These are phyloP conservation scores for Suillus decipiens DNA, from an alignment of 768 basidiomycete genomes.

Conservation along the genomic window DNA sequence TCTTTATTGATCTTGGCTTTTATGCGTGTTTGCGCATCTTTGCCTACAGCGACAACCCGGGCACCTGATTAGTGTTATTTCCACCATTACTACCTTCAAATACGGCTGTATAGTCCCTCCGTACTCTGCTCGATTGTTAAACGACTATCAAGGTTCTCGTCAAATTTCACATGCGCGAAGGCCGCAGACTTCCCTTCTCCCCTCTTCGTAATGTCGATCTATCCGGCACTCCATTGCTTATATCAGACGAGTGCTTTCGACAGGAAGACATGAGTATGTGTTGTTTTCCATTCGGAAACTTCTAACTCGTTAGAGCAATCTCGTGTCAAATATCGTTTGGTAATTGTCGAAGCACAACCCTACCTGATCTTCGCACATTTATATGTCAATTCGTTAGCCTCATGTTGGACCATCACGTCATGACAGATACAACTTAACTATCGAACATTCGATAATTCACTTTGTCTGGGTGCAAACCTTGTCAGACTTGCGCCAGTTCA, in stretches of 20 bases:
- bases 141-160: not conserved
- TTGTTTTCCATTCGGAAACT: not conserved
- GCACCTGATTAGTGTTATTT: not conserved
- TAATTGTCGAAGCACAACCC: not conserved
- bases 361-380: not conserved
- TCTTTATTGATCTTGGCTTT: not conserved
- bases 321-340: not conserved
- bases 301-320: not conserved
- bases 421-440: not conserved
- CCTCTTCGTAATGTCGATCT: not conserved
- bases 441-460: not conserved
- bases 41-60: not conserved
- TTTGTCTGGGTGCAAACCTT: not conserved
- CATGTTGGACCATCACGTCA: not conserved
- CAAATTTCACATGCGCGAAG: not conserved
- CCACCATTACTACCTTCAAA: not conserved
- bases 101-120: too few species aligned
- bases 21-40: not conserved
- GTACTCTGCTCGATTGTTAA: not conserved
- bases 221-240: not conserved
- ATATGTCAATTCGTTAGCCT: not conserved
- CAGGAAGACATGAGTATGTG: not conserved
- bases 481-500: not conserved
- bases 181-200: not conserved
- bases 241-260: not conserved